These are phyloP conservation scores for Salix caprea DNA, from an alignment of 345 rosid species.

Conservation along the genomic window DNA sequence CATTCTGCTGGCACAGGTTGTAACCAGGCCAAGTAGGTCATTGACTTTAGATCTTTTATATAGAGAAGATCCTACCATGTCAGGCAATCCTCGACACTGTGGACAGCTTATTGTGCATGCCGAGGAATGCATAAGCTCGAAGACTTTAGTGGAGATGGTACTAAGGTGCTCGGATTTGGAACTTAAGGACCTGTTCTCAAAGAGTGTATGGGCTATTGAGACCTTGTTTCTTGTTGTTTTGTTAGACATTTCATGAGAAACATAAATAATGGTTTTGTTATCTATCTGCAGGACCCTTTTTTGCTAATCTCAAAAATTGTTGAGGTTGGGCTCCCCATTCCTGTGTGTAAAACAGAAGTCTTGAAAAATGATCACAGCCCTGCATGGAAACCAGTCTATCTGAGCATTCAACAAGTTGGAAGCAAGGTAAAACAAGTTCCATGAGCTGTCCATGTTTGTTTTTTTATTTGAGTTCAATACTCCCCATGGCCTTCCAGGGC, in stretches of 20 bases:
- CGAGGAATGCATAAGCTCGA: conserved; percentile 78
- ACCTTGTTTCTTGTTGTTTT: conserved; percentile 13
- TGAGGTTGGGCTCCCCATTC: conserved; percentile 56
- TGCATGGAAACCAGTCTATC: conserved; percentile 66
- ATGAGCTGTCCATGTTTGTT: background rate
- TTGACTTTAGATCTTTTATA: conserved; percentile 50
- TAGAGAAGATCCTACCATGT: conserved; percentile 45
- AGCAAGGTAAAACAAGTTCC: conserved; percentile 56
- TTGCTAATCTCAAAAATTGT: conserved; percentile 74
- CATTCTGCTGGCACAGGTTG: conserved; percentile 38
- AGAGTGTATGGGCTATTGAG: conserved; percentile 53
- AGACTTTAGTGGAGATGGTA: conserved; percentile 59
- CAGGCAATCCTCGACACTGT: conserved; percentile 29
- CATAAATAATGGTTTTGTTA: conserved; percentile 7
- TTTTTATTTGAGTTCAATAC: background rate
- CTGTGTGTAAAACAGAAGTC: conserved; percentile 88
- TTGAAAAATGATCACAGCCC: conserved; percentile 68
- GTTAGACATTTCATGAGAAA: background rate
- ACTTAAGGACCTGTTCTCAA: conserved; percentile 70
- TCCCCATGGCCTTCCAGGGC: background rate
- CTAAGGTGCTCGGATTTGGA: conserved; percentile 80
- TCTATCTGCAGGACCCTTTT: conserved; percentile 69
- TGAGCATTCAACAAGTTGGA: conserved; percentile 83
- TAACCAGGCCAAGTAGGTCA: conserved; percentile 43
- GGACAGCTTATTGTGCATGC: conserved; percentile 78